Evolutionary conservation across 805 yeast species (phyloP), one percentile per base, ranked within the genome.

Genomic region (Lipomyces mesembrius): DNA sequence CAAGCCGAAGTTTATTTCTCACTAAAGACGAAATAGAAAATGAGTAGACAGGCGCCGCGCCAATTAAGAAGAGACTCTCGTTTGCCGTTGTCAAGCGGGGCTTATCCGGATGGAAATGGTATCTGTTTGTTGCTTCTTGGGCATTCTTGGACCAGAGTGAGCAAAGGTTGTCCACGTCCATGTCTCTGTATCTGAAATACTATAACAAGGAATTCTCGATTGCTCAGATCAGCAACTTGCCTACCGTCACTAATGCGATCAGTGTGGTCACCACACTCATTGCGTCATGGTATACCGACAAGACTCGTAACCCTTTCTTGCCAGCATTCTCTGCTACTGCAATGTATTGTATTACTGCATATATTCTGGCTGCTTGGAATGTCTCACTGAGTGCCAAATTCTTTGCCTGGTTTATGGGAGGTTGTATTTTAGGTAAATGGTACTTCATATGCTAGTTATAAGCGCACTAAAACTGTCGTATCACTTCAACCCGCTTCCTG

Each of bases 321-420:
- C 81, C 80, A 20, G 78, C 79, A 66, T 70, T 80, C 69, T 69
- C 78, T 0, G 54, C 77, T 46, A 74, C 74, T 11, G 81, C 78
- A 65, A 27, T 68, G 49, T 62, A 52, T 51, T 27, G 37, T 12
- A 20, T 54, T 9, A 52, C 71, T 9, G 84, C 84, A 67, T 77
- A 81, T 14, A 78, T 86, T 54, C 76, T 86, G 61, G 84, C 87
- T 2, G 83, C 81, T 5, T 87, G 89, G 89, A 60, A 83, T 59
- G 83, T 86, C 11, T 79, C 83, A 1, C 85, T 84, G 70, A 72
- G 81, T 9, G 86, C 85, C 4, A 86, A 84, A 73, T 85, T 88
- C 87, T 86, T 84, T 77, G 90, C 87, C 0, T 86, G 81, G 67
- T 68, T 66, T 54, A 59, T 66, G 39, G 34, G 62, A 0, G 71